Evolutionary conservation across 129 eudicot genomes (phyloP).

Genomic region (Tanacetum coccineum): DNA sequence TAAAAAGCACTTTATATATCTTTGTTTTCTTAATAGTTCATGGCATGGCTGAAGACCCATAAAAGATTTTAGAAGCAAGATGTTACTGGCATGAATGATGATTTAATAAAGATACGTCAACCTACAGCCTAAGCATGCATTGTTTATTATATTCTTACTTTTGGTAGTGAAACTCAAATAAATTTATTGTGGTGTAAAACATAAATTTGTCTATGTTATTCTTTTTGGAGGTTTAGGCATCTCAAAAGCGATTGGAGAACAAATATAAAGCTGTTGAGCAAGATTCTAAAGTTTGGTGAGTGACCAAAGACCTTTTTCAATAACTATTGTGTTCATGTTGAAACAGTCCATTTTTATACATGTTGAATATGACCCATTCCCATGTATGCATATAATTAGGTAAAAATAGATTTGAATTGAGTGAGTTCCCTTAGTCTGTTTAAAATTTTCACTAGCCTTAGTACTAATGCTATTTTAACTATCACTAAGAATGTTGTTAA

Average conservation of each 20-base stretch:
- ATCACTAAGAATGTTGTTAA: too few relatives aligned
- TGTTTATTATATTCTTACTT: slow-evolving; percentile 5
- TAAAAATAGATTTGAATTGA: too few relatives aligned
- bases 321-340: neutral
- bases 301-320: neutral
- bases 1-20: too few relatives aligned
- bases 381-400: too few relatives aligned
- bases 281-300: slow-evolving; percentile 95
- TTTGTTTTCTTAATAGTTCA: too few relatives aligned
- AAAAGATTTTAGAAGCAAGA: slow-evolving; percentile 96
- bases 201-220: neutral
- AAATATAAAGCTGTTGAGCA: slow-evolving; percentile 78
- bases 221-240: slow-evolving; percentile 76
- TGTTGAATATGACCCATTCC: too few relatives aligned
- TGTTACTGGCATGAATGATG: slow-evolving; percentile 87
- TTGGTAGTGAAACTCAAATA: too few relatives aligned
- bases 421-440: too few relatives aligned
- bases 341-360: neutral
- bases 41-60: slow-evolving; percentile 97
- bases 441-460: too few relatives aligned
- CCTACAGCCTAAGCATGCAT: slow-evolving; percentile 90
- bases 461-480: too few relatives aligned
- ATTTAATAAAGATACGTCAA: slow-evolving; percentile 94
- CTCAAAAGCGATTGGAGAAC: slow-evolving; percentile 93
- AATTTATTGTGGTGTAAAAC: neutral